Evolutionary conservation across 176 grass and related monocot genomes (phyloP).

Genomic region (Triticum turgidum): DNA sequence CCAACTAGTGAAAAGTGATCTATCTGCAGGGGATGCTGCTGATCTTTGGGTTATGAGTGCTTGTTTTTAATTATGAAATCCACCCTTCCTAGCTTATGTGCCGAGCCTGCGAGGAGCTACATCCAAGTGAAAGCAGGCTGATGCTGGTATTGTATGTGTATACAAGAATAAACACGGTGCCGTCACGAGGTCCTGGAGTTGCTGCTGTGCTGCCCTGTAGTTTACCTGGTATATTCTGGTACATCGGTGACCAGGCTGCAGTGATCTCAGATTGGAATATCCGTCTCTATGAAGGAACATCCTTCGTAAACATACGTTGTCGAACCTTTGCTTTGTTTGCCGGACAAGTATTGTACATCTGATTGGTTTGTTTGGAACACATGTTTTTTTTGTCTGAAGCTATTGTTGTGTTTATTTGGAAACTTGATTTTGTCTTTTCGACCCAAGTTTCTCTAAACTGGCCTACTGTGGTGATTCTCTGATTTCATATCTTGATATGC

Average conservation of each 20-base stretch:
- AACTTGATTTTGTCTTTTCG: no score
- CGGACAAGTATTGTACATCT: not conserved
- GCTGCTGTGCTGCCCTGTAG: not conserved
- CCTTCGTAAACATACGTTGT: not conserved
- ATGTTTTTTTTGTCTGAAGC: not conserved
- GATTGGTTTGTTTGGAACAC: not conserved
- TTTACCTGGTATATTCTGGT: not conserved
- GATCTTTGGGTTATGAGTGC: not conserved
- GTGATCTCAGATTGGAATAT: no score
- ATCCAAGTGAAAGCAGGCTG: not conserved
- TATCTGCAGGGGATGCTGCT: not conserved
- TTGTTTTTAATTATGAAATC: not conserved
- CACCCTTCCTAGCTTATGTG: not conserved
- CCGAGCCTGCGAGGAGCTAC: no score
- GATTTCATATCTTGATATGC: no score
- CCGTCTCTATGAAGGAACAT: not conserved
- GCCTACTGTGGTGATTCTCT: no score
- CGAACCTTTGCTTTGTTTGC: not conserved
- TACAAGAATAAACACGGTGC: not conserved
- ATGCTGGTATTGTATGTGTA: not conserved
- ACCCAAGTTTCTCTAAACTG: no score
- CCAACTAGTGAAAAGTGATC: conserved; percentile 25
- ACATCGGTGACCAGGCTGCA: no score
- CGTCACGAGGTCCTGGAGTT: not conserved
- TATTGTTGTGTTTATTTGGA: not conserved